Percentiles rank a stretch among this genome's conserved stretches.
These are phyloP conservation scores for Phytophthora ohioensis DNA, from an alignment of 352 stramenopile genomes.

Conservation along the genomic window DNA sequence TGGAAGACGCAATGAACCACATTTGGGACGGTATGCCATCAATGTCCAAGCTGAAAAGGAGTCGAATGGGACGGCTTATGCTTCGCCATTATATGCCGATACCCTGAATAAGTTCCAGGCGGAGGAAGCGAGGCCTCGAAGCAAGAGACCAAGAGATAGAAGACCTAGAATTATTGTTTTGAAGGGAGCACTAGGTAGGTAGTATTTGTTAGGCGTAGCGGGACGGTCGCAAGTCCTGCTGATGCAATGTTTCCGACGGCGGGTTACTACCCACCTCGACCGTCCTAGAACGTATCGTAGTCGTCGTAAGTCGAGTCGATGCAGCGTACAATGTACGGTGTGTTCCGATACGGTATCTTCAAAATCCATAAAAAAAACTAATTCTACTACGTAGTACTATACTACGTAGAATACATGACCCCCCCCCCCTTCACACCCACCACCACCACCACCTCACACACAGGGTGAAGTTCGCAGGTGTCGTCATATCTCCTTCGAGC, in stretches of 20 bases:
- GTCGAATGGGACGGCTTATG: conserved; percentile 33
- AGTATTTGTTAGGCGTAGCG: conserved; percentile 10
- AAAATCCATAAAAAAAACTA: too few relatives aligned
- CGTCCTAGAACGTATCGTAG: too few relatives aligned
- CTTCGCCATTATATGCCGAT: conserved; percentile 32
- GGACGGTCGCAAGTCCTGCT: not conserved
- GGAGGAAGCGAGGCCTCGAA: conserved; percentile 11
- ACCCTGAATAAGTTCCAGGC: conserved; percentile 3
- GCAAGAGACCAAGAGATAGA: conserved; percentile 11
- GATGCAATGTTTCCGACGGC: not conserved
- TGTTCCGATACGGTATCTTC: too few relatives aligned
- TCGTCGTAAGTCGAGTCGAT: not conserved
- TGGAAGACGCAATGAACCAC: conserved; percentile 22
- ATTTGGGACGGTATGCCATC: conserved; percentile 37
- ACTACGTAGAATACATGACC: too few relatives aligned
- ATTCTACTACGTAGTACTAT: too few relatives aligned
- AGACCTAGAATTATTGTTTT: conserved; percentile 2
- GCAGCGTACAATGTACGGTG: not conserved
- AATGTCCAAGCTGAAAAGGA: conserved; percentile 39
- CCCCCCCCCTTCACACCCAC: too few relatives aligned
- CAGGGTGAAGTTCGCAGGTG: too few relatives aligned
- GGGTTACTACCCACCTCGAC: too few relatives aligned
- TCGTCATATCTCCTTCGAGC: too few relatives aligned
- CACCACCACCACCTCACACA: too few relatives aligned
- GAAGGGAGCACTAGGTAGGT: too few relatives aligned